Evolutionary conservation across 1,284 basidiomycete genomes (phyloP), one percentile per base, ranked within the genome.

Genomic region (Fomitopsis palustris): DNA sequence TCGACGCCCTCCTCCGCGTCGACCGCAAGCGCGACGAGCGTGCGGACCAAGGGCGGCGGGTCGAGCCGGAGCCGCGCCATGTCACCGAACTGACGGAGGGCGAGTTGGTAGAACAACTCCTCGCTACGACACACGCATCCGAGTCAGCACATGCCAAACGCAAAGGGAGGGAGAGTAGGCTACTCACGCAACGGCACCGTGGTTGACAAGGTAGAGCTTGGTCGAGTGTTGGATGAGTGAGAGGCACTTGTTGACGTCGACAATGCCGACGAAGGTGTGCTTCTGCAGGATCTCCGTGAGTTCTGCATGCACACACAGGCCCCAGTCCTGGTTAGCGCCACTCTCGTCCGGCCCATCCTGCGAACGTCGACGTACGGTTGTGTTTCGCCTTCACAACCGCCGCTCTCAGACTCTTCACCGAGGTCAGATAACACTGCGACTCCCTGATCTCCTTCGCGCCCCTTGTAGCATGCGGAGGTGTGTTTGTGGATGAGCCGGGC

Each of bases 41-140:
- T 83, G 2, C 80, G 80, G 4, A 99, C 69, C 0, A 82, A 75
- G 0, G 94, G 93, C 1, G 95, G 78, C 0, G 97, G 96, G 42
- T 96, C 87, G 3, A 99, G 79, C 57, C 85, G 86, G 51, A 98
- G 74, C 9, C 86, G 81, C 55, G 83, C 81, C 61, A 92, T 84
- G 62, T 90, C 85, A 0, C 96, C 95, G 69, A 99, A 99, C 71
- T 99, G 96, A 19, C 93, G 81, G 49, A 99, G 75, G 2, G 87
- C 92, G 1, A 99, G 83, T 70, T 99, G 97, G 72, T 98, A 99
- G 68, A 98, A 97, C 45, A 98, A 82, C 66, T 98, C 95, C 67
- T 97, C 94, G 0, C 94, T 96, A 64, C 3, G 55, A n/a, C 33
- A 61, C 54, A 31, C 27, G 33, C 6, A n/a, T 31, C 25, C 47